Conservation (phyloP, 148 eudicot genomes). For the Chenopodium suecicum region DNA sequence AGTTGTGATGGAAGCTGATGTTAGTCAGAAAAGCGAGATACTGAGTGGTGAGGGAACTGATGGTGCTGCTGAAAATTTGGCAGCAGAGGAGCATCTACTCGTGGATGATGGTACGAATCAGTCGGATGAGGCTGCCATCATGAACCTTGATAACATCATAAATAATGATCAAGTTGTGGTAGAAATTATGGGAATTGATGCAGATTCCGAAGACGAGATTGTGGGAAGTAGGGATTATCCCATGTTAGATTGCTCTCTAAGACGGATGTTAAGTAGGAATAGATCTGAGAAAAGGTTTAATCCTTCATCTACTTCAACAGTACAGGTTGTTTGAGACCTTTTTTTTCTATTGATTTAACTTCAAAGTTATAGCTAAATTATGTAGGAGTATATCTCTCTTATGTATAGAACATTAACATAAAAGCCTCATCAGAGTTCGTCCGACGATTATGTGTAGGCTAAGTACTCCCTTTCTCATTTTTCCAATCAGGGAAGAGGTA, state of each 20-base stretch:
- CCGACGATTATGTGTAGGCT: not conserved
- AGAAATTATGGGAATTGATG: not conserved
- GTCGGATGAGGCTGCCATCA: not conserved
- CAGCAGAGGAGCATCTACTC: not conserved
- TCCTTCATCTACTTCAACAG: slow-evolving; percentile 21
- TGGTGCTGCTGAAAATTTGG: slow-evolving; percentile 7
- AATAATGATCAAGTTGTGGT: slow-evolving; percentile 8
- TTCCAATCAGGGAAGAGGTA: not conserved
- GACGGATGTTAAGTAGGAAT: slow-evolving; percentile 37
- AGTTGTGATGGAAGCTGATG: slow-evolving; percentile 22
- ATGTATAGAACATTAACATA: not conserved
- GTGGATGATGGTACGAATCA: not conserved
- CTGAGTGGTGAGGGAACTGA: not conserved
- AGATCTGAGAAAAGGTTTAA: slow-evolving; percentile 31
- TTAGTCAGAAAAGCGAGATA: not conserved
- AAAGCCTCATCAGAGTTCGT: not conserved
- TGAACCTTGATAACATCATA: not conserved
- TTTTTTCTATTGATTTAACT: not conserved
- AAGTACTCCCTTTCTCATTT: not conserved
- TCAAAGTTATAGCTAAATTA: too few relatives aligned
- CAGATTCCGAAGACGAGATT: not conserved
- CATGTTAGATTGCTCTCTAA: slow-evolving; percentile 29
- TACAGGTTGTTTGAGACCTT: not conserved
- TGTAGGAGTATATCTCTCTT: not conserved
- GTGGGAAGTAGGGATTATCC: not conserved